Evolutionary conservation across 768 basidiomycete species (phyloP), one percentile per base, ranked within the genome.

Genomic region (Boletus pseudo-olivaceus): DNA sequence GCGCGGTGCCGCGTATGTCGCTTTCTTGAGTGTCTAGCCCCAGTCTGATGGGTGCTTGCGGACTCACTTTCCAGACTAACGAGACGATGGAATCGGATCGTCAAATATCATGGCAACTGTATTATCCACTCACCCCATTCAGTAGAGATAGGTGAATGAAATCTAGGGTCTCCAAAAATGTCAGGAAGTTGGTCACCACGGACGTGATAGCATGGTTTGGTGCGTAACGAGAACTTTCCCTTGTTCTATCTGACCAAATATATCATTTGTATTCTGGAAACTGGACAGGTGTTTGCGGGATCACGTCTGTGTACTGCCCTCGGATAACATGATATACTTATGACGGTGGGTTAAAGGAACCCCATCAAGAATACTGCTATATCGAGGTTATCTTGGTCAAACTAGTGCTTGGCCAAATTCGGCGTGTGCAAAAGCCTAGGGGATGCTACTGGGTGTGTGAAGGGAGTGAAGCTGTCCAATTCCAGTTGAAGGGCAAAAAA

Each of bases 41-140:
- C 29, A 29, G 29, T 23, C 6, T 29, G 29, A 29, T 29, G 29
- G 7, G 2, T 17, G 19, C 2, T 41, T 37, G 43, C 53, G 35
- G 34, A 51, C 55, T 23, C 23, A 23, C 23, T 23, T 23, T 23
- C 4, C 23, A 23, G 2, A 23, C 34, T 5, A n/a, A 17, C 7
- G 10, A 35, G 5, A 14, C 8, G 12, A 2, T 32, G 47, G 53
- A n/a, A 27, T 49, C 60, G 30, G 55, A 61, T 57, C 59, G 44
- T 42, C 47, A 57, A 62, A 48, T 42, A 43, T 50, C 23, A 51
- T 33, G 46, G 35, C 10, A 40, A 14, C 9, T 15, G 30, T 45
- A 20, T 33, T 45, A 20, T 33, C 29, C 43, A 8, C 19, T 15
- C 5, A n/a, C 7, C 10, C 19, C 43, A 45, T 47, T 43, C 38